Percentiles rank a stretch among this genome's conserved stretches.
Conservation (phyloP, 306 rosid species). For the Chamaecrista fasciculata region DNA sequence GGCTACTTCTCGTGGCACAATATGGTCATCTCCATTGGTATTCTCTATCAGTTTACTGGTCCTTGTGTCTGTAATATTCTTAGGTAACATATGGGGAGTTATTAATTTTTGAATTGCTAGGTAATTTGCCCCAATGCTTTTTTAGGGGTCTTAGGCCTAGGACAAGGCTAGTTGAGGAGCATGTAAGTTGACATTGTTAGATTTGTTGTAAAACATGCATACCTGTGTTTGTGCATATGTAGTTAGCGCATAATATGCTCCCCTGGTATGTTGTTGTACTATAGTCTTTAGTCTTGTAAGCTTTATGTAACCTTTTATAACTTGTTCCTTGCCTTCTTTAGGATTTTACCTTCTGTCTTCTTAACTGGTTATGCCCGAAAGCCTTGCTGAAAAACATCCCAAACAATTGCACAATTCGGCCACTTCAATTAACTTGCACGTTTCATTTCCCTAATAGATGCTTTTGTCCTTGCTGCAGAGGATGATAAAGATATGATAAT, state of each 20-base stretch:
- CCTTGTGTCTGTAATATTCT: constrained; percentile 27
- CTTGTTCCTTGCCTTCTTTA: background rate
- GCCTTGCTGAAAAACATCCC: background rate
- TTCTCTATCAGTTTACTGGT: constrained; percentile 38
- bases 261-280: constrained; percentile 24
- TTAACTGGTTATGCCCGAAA: background rate
- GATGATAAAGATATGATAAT: too few relatives aligned
- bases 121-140: constrained; percentile 33
- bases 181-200: constrained; percentile 29
- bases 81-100: constrained; percentile 55
- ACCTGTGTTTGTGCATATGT: constrained; percentile 6
- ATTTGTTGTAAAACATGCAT: constrained; percentile 7
- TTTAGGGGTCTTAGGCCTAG: background rate
- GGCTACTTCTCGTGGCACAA: constrained; percentile 28
- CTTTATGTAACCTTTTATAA: background rate
- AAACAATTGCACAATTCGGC: background rate
- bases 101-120: constrained; percentile 42
- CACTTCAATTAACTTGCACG: too few relatives aligned
- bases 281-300: background rate
- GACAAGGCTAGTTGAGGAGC: constrained; percentile 29
- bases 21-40: constrained; percentile 44
- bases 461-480: too few relatives aligned
- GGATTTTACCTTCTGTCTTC: background rate
- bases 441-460: too few relatives aligned
- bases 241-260: constrained; percentile 28